A percentile compares a stretch with the other conserved stretches of the same genome.
phyloP scores from a whole-genome alignment of 768 basidiomycete species.

The Mycena galericulata region DNA sequence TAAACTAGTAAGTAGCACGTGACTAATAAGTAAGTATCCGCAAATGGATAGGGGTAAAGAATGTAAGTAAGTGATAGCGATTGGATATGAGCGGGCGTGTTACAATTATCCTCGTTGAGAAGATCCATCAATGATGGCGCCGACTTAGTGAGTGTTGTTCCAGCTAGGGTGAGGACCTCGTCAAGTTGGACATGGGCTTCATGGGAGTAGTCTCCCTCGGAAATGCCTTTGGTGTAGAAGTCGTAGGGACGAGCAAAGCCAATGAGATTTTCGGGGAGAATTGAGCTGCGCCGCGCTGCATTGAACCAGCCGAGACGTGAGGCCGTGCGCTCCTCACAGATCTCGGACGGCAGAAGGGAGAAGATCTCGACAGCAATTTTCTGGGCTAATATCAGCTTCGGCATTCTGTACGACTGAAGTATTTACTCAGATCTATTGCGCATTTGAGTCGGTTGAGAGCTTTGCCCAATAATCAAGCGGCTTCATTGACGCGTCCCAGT shows the following conservation, averaged over 20 bases:
- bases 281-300: conserved; percentile 37
- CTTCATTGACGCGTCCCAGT: conserved; percentile 33
- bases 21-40: too few relatives aligned
- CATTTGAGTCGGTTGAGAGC: conserved; percentile 38
- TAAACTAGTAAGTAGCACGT: too few relatives aligned
- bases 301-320: conserved; percentile 43
- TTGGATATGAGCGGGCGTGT: too few relatives aligned
- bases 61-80: too few relatives aligned
- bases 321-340: conserved; percentile 44
- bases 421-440: conserved; percentile 34
- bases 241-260: conserved; percentile 36
- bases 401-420: background rate
- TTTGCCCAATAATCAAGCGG: conserved; percentile 40
- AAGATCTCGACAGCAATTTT: conserved; percentile 40
- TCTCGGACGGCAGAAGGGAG: conserved; percentile 43
- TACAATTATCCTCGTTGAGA: too few relatives aligned
- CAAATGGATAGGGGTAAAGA: too few relatives aligned
- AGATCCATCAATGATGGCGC: background rate
- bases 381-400: background rate
- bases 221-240: background rate
- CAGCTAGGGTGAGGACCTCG: background rate
- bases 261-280: conserved; percentile 39
- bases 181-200: background rate
- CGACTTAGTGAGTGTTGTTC: background rate
- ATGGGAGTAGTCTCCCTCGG: background rate